Evolutionary conservation across 1,139 yeast genomes (phyloP), one percentile per base, ranked within the genome.

Genomic region (Suhomyces yuchorum): DNA sequence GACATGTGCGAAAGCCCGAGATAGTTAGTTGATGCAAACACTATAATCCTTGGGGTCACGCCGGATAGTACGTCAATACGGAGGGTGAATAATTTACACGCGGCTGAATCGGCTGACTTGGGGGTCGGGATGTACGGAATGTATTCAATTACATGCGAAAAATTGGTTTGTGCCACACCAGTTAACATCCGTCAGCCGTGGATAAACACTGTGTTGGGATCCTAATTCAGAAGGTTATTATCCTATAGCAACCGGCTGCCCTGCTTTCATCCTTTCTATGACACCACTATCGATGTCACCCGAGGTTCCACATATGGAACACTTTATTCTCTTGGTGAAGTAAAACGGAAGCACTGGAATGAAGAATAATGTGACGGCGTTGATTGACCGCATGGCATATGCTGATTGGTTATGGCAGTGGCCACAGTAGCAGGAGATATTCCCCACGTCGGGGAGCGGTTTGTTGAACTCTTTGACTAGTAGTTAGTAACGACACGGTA

Each of bases 381-480:
- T 73, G 52, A 71, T 71, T 17, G 77, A 65, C 44, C 75, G 63
- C 8, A 71, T 64, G 0, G 79, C 74, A 57, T 65, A 67, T 2
- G 77, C 80, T 20, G 77, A 67, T 48, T 73, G 76, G 56, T 75
- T 75, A 54, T 75, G 80, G 51, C 80, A 75, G 49, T 73, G 54
- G 42, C 50, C 48, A 44, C 60, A 56, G 46, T 56, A 56, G 48
- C 56, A 54, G 19, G 55, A 42, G 33, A 56, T 46, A 35, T 50
- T 37, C 8, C 58, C 60, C 3, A 56, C 52, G 11, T 55, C 59
- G 18, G 51, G 44, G 14, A 56, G 47, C n/a, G 58, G 60, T 37
- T 49, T 50, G 48, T 56, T 56, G 51, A 56, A 52, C 18, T 56
- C 59, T 37, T 54, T 52, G 55, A 56, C 60, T 56, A 38, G 19